A percentile compares a stretch with the other conserved stretches of the same genome.
phyloP scores from a whole-genome alignment of 2,329 filamentous ascomycete genomes.

The Clonostachys solani region DNA sequence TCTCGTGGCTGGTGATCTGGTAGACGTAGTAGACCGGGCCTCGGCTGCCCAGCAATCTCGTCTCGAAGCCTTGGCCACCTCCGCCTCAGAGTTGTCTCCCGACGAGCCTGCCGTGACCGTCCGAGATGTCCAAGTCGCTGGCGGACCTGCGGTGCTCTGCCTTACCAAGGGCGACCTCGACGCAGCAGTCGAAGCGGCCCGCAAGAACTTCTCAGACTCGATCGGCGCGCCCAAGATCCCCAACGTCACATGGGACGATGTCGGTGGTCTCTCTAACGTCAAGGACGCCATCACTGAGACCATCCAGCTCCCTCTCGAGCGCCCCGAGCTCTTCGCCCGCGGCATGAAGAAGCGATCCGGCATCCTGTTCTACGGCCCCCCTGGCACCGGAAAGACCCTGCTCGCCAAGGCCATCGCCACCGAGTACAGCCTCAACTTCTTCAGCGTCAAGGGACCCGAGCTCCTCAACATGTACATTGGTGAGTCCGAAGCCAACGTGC shows the following conservation, averaged over 20 bases:
- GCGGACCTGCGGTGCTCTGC: constrained; percentile 73
- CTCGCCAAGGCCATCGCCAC: constrained; percentile 90
- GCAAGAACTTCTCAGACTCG: constrained; percentile 96
- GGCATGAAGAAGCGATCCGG: constrained; percentile 97
- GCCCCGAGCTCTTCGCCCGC: constrained; percentile 91
- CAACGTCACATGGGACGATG: constrained; percentile 94
- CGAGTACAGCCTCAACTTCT: constrained; percentile 92
- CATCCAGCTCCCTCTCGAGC: constrained; percentile 86
- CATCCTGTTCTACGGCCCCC: constrained; percentile 88
- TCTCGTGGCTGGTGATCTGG: constrained; percentile 86
- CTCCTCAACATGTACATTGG: constrained; percentile 96
- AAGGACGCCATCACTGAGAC: constrained; percentile 98
- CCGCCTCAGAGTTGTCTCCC: constrained; percentile 27
- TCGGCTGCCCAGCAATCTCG: constrained; percentile 72
- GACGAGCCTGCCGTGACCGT: constrained; percentile 45
- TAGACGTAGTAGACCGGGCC: constrained; percentile 91
- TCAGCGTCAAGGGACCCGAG: constrained; percentile 88
- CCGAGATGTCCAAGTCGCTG: constrained; percentile 83
- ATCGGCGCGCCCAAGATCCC: constrained; percentile 98
- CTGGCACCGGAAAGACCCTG: constrained; percentile 89
- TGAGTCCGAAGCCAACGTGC: constrained; percentile 88
- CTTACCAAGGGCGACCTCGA: constrained; percentile 85
- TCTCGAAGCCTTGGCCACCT: constrained; percentile 60
- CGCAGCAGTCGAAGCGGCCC: constrained; percentile 86
- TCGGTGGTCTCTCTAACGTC: constrained; percentile 87